These are phyloP conservation scores for Aspergillus sp. DNA, from an alignment of 2,329 filamentous ascomycete genomes.

Conservation along the genomic window DNA sequence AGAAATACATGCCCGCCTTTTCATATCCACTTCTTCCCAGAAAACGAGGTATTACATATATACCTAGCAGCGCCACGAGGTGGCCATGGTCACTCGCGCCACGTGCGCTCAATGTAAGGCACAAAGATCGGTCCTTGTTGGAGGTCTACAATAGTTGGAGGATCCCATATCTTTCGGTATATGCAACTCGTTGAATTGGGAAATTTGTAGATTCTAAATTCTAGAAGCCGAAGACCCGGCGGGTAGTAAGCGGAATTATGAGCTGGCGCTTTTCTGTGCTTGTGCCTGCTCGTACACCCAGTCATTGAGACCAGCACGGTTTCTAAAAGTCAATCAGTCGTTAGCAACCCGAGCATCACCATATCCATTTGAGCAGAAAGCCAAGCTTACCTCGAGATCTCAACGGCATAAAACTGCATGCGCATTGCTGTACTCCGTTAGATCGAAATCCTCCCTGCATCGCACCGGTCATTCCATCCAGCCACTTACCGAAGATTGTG, in stretches of 20 bases:
- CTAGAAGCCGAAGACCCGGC: neutral
- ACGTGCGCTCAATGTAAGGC: neutral
- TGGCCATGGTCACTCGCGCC: neutral
- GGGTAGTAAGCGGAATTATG: slow-evolving; percentile 14
- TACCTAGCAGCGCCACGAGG: neutral
- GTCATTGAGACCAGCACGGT: slow-evolving; percentile 86
- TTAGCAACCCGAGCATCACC: neutral
- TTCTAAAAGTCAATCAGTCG: slow-evolving; percentile 50
- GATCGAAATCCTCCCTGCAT: neutral
- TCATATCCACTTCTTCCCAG: neutral
- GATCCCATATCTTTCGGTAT: neutral
- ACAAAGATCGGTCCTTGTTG: neutral
- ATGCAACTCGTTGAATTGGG: slow-evolving; percentile 1
- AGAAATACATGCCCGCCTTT: neutral
- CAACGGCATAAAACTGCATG: slow-evolving; percentile 82
- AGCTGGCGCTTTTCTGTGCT: slow-evolving; percentile 35
- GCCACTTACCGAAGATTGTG: slow-evolving; percentile 78
- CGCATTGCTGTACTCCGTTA: slow-evolving; percentile 53
- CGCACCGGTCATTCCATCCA: neutral
- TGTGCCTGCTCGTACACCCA: slow-evolving; percentile 87
- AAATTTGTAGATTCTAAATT: neutral
- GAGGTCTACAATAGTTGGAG: neutral
- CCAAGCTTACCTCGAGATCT: slow-evolving; percentile 63
- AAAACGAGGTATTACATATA: neutral
- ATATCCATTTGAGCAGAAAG: neutral